Evolutionary conservation across 345 rosid species (phyloP), one percentile per base, ranked within the genome.

Genomic region (Dimocarpus longan): DNA sequence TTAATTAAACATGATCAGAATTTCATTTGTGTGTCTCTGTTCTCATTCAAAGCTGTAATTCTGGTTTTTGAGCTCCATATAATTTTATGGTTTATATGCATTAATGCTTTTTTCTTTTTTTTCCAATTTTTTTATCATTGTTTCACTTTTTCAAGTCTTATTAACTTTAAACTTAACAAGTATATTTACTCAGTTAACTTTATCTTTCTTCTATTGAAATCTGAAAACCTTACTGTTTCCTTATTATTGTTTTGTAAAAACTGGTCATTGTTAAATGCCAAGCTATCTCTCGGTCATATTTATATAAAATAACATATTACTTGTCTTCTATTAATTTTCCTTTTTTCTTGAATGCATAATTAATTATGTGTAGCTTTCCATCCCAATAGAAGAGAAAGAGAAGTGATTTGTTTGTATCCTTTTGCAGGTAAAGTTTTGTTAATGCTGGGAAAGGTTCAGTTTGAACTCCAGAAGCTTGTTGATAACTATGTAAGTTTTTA

Each of bases 371-470:
- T 52, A 60, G 65, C 57, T 12, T 68, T 21, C 22, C 18, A 19
- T 69, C 44, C 46, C 4, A 52, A 57, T 70, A 59, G 66, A 40
- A 24, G 32, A 73, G 1, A 40, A 7, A 42, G 48, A 50, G 37
- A 37, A 46, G 42, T 44, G 46, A 66, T 67, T 54, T 69, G 22
- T 80, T 79, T 82, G 21, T 69, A 65, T 79, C 77, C 52, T 73
- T 78, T 39, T 86, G 85, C 90, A 97, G 98, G 98, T 70, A 82
- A 77, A 84, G 93, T 93, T 71, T 84, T 97, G 79, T 83, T 90
- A 73, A 90, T 89, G 97, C 90, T 97, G 80, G 99, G 98, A 79
- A 92, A 94, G 81, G 86, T 84, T 78, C 99, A 97, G 86, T 90
- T 90, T 80, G 91, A 90, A 87, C 87, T 97, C 74, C 98, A 90